A percentile compares a stretch with the other conserved stretches of the same genome.
Conservation (phyloP, 495 filamentous ascomycete species). For the Hypoxylon crocopeplum region DNA sequence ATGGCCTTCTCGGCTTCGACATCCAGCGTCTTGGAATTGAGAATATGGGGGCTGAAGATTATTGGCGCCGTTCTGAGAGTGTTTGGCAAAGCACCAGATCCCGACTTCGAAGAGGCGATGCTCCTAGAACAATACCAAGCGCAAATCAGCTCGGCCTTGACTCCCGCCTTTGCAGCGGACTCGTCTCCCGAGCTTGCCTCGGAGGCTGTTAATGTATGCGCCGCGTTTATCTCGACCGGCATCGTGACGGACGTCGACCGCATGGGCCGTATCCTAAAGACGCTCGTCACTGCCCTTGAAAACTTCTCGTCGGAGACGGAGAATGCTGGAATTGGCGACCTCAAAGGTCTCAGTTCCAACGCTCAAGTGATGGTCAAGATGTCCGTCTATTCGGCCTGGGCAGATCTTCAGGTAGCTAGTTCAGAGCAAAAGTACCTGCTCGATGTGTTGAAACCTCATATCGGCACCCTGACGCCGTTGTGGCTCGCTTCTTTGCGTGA, state of each 20-base stretch:
- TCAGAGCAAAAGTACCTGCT: constrained; percentile 89
- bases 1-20: constrained; percentile 99
- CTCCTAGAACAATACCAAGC: constrained; percentile 98
- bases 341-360: constrained; percentile 93
- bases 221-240: constrained; percentile 92
- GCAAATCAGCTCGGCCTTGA: constrained; percentile 95
- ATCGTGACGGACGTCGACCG: constrained; percentile 97
- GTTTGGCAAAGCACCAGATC: constrained; percentile 95
- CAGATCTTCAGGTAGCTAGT: constrained; percentile 96
- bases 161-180: constrained; percentile 93
- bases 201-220: constrained; percentile 97
- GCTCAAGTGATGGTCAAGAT: constrained; percentile 98
- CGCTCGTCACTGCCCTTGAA: constrained; percentile 88
- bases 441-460: constrained; percentile 88
- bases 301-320: constrained; percentile 88
- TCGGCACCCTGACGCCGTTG: constrained; percentile 84
- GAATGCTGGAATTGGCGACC: constrained; percentile 86
- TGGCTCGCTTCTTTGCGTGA: constrained; percentile 94
- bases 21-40: constrained; percentile 84
- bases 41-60: constrained; percentile 88
- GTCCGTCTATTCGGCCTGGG: constrained; percentile 97
- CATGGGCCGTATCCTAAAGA: constrained; percentile 95
- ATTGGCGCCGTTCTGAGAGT: constrained; percentile 93
- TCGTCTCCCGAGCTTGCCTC: constrained; percentile 95
- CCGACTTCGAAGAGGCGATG: constrained; percentile 94